A percentile compares a stretch with the other conserved stretches of the same genome.
phyloP scores from a whole-genome alignment of 495 filamentous ascomycete genomes.

The Penicillium arizonense region DNA sequence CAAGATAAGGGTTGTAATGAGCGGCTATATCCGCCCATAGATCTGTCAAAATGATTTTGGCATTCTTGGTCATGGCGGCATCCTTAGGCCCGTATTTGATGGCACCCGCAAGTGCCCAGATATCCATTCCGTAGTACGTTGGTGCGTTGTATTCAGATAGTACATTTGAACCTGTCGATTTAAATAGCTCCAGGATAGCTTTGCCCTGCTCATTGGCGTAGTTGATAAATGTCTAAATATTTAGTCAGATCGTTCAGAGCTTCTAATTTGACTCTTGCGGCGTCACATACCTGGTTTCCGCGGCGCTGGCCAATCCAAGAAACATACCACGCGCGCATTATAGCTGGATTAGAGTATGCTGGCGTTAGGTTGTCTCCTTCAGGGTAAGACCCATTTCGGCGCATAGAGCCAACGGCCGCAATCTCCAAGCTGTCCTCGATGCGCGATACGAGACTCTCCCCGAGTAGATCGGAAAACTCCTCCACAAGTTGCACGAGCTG shows the following conservation, averaged over 20 bases:
- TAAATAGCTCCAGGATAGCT: constrained; percentile 22
- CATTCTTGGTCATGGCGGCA: constrained; percentile 16
- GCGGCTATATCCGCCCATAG: constrained; percentile 26
- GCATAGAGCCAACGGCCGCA: constrained; percentile 28
- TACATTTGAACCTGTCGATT: constrained; percentile 20
- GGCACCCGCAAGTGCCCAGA: constrained; percentile 24
- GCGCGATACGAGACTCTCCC: constrained; percentile 12
- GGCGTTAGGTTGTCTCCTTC: constrained; percentile 29
- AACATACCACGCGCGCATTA: constrained; percentile 28
- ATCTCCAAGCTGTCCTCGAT: constrained; percentile 27
- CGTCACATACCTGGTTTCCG: constrained; percentile 12
- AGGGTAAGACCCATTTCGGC: constrained; percentile 23
- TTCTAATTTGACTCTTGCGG: not conserved
- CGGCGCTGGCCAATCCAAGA: constrained; percentile 25
- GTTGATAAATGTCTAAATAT: constrained; percentile 20
- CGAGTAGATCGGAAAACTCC: constrained; percentile 27
- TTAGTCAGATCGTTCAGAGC: not conserved
- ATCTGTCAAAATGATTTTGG: constrained; percentile 16
- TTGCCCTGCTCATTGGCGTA: constrained; percentile 25
- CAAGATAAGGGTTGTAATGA: constrained; percentile 28
- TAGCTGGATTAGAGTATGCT: constrained; percentile 24
- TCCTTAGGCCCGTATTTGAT: constrained; percentile 26
- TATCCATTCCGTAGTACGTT: constrained; percentile 29
- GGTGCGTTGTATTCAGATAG: constrained; percentile 28
- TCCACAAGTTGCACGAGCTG: constrained; percentile 30